Conservation (phyloP, 2,329 filamentous ascomycete genomes). For the Chaetoscypha palmicola region DNA sequence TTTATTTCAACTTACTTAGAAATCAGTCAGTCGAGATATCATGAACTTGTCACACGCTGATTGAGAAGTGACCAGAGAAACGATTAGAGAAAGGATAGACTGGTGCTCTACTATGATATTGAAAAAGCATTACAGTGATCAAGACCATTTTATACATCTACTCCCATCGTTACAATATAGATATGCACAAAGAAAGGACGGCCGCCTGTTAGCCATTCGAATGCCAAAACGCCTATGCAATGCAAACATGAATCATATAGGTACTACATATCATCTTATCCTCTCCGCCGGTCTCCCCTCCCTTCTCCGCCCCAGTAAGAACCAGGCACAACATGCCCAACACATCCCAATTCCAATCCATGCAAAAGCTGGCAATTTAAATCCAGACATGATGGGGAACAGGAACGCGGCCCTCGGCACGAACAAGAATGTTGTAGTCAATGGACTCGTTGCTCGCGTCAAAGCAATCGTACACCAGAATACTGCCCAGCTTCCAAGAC, state of each 20-base stretch:
- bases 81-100: no score
- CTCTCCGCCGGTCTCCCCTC: conserved; percentile 27
- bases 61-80: no score
- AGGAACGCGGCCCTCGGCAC: conserved; percentile 43
- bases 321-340: conserved; percentile 44
- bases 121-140: no score
- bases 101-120: no score
- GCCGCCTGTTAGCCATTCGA: no score
- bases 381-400: conserved; percentile 39
- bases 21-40: no score
- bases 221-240: conserved; percentile 2
- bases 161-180: no score
- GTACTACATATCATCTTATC: conserved; percentile 14
- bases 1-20: no score
- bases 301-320: conserved; percentile 37
- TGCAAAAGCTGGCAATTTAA: conserved; percentile 42
- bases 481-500: conserved; percentile 40
- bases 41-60: no score
- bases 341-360: conserved; percentile 46
- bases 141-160: no score
- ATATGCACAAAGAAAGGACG: no score
- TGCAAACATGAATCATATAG: conserved; percentile 2
- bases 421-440: conserved; percentile 43
- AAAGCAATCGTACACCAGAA: conserved; percentile 42
- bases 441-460: conserved; percentile 42